Evolutionary conservation across 2,329 filamentous ascomycete species (phyloP).

Genomic region (Lasiodiplodia citricola): DNA sequence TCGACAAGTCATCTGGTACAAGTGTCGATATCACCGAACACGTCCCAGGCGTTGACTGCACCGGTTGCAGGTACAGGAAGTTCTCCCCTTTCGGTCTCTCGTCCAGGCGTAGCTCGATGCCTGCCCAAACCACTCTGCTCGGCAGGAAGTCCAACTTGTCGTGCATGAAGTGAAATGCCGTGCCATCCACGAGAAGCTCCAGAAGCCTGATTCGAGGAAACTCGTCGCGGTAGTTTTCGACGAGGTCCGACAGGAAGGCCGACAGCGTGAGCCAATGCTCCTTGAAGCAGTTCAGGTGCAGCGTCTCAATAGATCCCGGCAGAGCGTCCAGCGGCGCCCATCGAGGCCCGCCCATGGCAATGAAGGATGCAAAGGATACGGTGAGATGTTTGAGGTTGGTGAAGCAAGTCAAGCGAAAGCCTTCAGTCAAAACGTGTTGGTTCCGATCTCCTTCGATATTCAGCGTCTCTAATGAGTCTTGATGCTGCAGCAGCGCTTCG

Average conservation of each 20-base stretch:
- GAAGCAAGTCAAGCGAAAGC: not conserved
- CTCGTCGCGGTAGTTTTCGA: slow-evolving; percentile 12
- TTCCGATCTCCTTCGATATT: not conserved
- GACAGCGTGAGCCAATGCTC: slow-evolving; percentile 15
- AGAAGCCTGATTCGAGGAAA: not conserved
- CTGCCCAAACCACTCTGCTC: slow-evolving; percentile 9
- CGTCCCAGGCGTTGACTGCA: not conserved
- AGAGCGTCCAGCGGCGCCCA: slow-evolving; percentile 5
- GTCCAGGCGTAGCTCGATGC: slow-evolving; percentile 6
- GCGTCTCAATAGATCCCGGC: not conserved
- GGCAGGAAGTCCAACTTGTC: slow-evolving; percentile 19
- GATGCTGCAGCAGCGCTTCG: not conserved
- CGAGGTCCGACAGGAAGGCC: slow-evolving; percentile 6
- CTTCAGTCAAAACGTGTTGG: not conserved
- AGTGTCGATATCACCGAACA: slow-evolving; percentile 5
- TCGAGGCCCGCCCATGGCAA: slow-evolving; percentile 1
- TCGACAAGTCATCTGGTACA: not conserved
- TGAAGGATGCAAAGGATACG: not conserved
- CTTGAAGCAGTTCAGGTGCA: slow-evolving; percentile 3
- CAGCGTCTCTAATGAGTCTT: not conserved
- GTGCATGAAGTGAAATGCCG: slow-evolving; percentile 14
- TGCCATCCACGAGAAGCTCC: slow-evolving; percentile 9
- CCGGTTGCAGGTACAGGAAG: slow-evolving; percentile 3
- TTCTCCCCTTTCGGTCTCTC: slow-evolving; percentile 4
- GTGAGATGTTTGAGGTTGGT: not conserved